These are phyloP conservation scores for maize (Zea mays) DNA, from an alignment of 176 grass and related monocot species.

Conservation along the genomic window DNA sequence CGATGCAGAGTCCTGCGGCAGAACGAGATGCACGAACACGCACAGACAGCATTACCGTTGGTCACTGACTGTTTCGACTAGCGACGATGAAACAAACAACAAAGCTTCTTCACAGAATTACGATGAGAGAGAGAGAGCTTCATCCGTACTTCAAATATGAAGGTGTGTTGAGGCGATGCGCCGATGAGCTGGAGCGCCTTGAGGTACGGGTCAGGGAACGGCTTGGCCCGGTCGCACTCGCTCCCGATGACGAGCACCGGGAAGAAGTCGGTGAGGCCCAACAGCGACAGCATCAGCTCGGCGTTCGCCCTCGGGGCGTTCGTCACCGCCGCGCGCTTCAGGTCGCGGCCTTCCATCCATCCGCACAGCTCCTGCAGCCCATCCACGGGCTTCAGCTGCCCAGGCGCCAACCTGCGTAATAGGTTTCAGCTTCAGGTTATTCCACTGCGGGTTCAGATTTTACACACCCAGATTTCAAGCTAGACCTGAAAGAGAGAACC, in stretches of 20 bases:
- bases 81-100: too few species aligned
- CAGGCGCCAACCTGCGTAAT: constrained; percentile 47
- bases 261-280: constrained; percentile 71
- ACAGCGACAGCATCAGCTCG: constrained; percentile 63
- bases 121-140: not conserved
- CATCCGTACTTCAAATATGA: constrained; percentile 71
- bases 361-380: constrained; percentile 62
- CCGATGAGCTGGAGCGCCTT: constrained; percentile 64
- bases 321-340: constrained; percentile 74
- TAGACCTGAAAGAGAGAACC: too few species aligned
- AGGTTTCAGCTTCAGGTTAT: constrained; percentile 14
- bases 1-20: constrained; percentile 67
- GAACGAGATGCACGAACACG: not conserved
- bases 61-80: not conserved
- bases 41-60: not conserved
- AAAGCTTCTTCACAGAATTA: not conserved
- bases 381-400: constrained; percentile 50
- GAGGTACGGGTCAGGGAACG: constrained; percentile 71
- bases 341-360: constrained; percentile 50
- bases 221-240: constrained; percentile 77
- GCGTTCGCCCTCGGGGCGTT: constrained; percentile 74
- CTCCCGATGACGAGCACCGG: constrained; percentile 59
- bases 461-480: too few species aligned
- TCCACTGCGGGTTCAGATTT: too few species aligned
- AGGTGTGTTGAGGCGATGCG: constrained; percentile 59